These are phyloP conservation scores for Bretschneidera sinensis DNA, from an alignment of 345 rosid species.

Conservation along the genomic window DNA sequence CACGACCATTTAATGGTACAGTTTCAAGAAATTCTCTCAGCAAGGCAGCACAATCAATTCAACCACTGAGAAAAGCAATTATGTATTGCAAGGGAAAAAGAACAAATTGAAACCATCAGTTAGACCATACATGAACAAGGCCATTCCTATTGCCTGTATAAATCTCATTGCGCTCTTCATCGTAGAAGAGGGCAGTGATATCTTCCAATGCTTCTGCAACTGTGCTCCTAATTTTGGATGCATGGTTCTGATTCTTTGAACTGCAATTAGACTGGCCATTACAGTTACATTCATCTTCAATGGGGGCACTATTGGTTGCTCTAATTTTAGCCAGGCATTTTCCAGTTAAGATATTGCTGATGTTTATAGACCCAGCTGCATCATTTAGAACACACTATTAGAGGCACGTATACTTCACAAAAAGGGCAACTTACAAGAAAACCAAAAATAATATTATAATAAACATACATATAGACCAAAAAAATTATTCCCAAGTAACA, in stretches of 20 bases:
- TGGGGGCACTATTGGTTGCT: slow-evolving; percentile 43
- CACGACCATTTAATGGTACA: neutral
- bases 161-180: slow-evolving; percentile 73
- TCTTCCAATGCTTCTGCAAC: slow-evolving; percentile 73
- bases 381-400: neutral
- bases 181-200: slow-evolving; percentile 70
- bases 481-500: too few relatives aligned
- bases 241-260: slow-evolving; percentile 14
- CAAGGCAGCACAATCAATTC: neutral
- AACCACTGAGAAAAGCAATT: neutral
- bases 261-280: slow-evolving; percentile 21
- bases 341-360: slow-evolving; percentile 62
- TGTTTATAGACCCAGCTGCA: slow-evolving; percentile 73
- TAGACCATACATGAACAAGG: slow-evolving; percentile 73
- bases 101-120: slow-evolving; percentile 20
- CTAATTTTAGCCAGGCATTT: slow-evolving; percentile 62
- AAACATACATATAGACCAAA: too few relatives aligned
- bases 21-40: too few relatives aligned
- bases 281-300: slow-evolving; percentile 28
- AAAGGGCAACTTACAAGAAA: neutral
- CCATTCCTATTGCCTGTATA: slow-evolving; percentile 70
- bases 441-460: neutral
- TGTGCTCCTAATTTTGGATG: slow-evolving; percentile 41
- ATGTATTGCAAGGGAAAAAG: too few relatives aligned
- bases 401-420: neutral